Conservation (phyloP, 2,329 filamentous ascomycete species). For the Dothiorella sarmentorum region DNA sequence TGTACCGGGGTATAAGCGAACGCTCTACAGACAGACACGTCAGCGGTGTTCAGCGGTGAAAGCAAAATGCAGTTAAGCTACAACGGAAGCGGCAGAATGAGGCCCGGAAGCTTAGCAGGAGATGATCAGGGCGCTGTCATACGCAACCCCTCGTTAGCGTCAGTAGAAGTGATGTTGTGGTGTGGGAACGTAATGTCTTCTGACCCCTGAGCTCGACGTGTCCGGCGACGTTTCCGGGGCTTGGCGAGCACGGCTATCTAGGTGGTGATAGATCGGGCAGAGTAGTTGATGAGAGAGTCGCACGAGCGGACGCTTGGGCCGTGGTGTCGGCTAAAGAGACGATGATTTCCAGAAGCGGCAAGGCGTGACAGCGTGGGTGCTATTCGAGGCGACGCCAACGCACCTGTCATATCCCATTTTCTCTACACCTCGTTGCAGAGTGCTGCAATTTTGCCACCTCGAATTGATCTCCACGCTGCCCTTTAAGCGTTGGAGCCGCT, state of each 20-base stretch:
- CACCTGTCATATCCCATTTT: not conserved
- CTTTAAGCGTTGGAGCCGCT: not conserved
- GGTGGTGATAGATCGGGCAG: not conserved
- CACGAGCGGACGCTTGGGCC: not conserved
- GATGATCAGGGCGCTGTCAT: not conserved
- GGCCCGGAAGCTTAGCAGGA: no score
- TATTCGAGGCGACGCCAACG: not conserved
- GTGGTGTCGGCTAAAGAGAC: constrained; percentile 8
- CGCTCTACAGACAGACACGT: not conserved
- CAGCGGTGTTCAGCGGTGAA: not conserved
- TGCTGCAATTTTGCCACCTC: not conserved
- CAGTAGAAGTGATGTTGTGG: not conserved
- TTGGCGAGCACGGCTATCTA: constrained; percentile 14
- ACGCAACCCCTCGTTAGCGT: not conserved
- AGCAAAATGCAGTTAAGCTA: not conserved
- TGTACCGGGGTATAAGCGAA: not conserved
- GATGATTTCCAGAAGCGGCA: not conserved
- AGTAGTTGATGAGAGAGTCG: constrained; percentile 3
- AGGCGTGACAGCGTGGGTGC: not conserved
- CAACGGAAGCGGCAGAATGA: not conserved
- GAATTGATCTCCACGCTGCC: not conserved
- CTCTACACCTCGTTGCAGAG: not conserved
- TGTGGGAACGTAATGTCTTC: not conserved
- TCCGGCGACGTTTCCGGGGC: not conserved
- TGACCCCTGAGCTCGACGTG: not conserved